Evolutionary conservation across 371 early-diverging fungal species (phyloP), one percentile per base, ranked within the genome.

Genomic region (Chytridium lagenaria): DNA sequence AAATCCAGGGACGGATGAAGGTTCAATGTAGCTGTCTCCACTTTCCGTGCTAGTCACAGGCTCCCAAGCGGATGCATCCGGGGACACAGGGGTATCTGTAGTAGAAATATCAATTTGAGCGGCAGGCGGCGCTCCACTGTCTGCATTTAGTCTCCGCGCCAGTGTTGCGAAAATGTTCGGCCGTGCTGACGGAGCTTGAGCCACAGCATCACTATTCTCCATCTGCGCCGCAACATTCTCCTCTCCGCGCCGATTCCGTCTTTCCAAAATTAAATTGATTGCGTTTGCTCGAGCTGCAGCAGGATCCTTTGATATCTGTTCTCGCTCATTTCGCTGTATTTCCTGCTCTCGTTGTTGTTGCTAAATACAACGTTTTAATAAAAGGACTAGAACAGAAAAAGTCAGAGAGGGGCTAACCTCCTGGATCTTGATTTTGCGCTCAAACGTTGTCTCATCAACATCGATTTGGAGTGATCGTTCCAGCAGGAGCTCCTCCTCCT

Each of bases 401-500:
- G 44, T 44, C 19, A 44, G 12, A 44, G 19, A 44, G 15, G n/a
- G 5, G 26, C 66, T 22, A 66, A 68, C 36, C 69, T 77, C 74
- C 50, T 74, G 70, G 19, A 68, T 39, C 52, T 59, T 31, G 12
- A 66, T 39, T 39, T 77, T 77, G 12, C 69, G 39, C 50, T 77
- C 78, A 40, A 77, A 70, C 22, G 78, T 77, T 12, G 78, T 77
- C 36, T 70, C 71, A 55, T 64, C 69, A 33, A 31, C 55, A 12
- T 70, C 74, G 30, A 69, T 71, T 26, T 70, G 59, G 39, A 71
- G 71, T 36, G 66, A 65, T 36, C 66, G 5, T 33, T 77, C 69
- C 50, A 74, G 50, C 15, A 65, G 61, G 34, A 77, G 52, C 33
- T 77, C 78, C 39, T 77, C 78, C 50, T 77, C 78, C 57, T 77